Percentiles rank a stretch among this genome's conserved stretches.
phyloP scores from a whole-genome alignment of 352 stramenopile species.

The Globisporangium abappressorium region DNA sequence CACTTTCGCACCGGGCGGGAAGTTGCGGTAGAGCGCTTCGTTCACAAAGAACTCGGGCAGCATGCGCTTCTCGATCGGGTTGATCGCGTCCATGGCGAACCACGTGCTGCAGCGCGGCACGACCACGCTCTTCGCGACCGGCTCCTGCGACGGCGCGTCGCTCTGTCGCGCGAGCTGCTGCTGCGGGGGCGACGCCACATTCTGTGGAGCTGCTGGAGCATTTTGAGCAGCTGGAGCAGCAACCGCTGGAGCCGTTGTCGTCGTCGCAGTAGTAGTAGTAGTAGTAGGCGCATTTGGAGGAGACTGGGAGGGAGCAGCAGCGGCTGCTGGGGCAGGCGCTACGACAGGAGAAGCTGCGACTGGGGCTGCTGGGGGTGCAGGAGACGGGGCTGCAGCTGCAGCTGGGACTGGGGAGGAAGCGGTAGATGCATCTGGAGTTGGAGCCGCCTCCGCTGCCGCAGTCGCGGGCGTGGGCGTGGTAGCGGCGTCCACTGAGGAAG shows the following conservation, averaged over 20 bases:
- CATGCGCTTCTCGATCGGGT: slow-evolving; percentile 79
- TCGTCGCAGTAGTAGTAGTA: neutral
- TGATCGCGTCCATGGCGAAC: slow-evolving; percentile 79
- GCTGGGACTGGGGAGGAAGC: neutral
- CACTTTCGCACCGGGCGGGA: slow-evolving; percentile 19
- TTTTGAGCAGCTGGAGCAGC: neutral
- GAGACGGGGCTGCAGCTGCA: neutral
- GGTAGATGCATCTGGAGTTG: neutral
- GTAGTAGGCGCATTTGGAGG: neutral
- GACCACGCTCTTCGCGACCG: slow-evolving; percentile 31
- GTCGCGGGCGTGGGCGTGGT: neutral
- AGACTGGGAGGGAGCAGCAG: neutral
- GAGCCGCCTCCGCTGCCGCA: neutral
- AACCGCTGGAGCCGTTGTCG: neutral
- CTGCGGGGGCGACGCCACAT: slow-evolving; percentile 5
- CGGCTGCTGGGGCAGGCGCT: neutral
- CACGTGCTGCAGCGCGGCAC: slow-evolving; percentile 73
- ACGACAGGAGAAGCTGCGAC: neutral
- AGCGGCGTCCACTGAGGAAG: neutral
- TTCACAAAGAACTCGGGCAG: slow-evolving; percentile 77
- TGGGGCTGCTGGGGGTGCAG: neutral
- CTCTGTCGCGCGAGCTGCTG: slow-evolving; percentile 3
- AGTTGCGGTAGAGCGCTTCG: slow-evolving; percentile 20
- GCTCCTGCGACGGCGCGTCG: slow-evolving; percentile 18
- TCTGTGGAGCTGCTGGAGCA: neutral